Evolutionary conservation across 2,329 filamentous ascomycete genomes (phyloP).

Genomic region (Daldinia sp.): DNA sequence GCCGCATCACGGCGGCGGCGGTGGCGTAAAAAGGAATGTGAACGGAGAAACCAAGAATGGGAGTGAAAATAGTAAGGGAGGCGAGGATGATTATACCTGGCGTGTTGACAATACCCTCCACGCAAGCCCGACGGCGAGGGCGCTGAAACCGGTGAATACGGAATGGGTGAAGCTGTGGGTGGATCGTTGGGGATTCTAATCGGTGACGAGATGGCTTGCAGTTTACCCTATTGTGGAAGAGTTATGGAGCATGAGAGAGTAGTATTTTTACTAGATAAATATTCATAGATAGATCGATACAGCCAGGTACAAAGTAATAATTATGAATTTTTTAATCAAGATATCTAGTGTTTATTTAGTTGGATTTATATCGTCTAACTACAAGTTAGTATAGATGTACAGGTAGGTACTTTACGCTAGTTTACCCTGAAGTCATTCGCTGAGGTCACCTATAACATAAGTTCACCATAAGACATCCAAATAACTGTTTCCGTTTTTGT

Average conservation of each 20-base stretch:
- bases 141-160: slow-evolving; percentile 36
- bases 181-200: slow-evolving; percentile 37
- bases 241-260: background rate
- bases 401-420: background rate
- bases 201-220: no score
- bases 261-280: background rate
- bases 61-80: background rate
- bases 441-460: no score
- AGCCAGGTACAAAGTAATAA: no score
- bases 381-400: no score
- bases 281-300: no score
- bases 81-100: slow-evolving; percentile 38
- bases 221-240: background rate
- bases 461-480: background rate
- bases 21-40: background rate
- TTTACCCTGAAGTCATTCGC: background rate
- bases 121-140: slow-evolving; percentile 37
- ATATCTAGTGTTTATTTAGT: no score
- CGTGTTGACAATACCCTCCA: slow-evolving; percentile 31
- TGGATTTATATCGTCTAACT: no score
- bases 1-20: slow-evolving; percentile 2
- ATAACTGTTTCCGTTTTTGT: slow-evolving; percentile 3
- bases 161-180: slow-evolving; percentile 42
- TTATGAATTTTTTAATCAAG: no score
- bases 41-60: background rate